Percentiles rank a stretch among this genome's conserved stretches.
These are phyloP conservation scores for Eragrostis tef DNA, from an alignment of 202 grass and related monocot genomes.

Conservation along the genomic window DNA sequence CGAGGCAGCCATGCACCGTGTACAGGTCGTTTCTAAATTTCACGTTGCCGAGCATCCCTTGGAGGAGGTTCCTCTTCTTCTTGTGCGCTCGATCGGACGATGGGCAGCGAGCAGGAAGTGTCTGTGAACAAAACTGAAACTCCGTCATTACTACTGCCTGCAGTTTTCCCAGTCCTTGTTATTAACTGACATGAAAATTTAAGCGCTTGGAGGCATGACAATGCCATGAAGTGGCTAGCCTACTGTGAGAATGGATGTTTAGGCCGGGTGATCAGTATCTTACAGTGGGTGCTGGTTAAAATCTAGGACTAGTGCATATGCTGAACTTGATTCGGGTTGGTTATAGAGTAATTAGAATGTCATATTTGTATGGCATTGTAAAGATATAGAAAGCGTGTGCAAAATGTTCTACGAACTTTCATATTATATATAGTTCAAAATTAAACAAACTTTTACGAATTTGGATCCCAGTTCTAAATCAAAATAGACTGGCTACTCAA, in stretches of 20 bases:
- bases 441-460: neutral
- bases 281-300: neutral
- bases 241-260: neutral
- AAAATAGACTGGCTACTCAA: neutral
- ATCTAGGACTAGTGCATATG: neutral
- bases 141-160: neutral
- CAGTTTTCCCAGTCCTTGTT: neutral
- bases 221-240: neutral
- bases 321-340: neutral
- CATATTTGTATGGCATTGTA: neutral
- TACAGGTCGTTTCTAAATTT: slow-evolving; percentile 49
- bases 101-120: neutral
- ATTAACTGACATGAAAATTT: neutral
- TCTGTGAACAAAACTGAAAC: neutral
- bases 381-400: neutral
- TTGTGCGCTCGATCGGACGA: neutral
- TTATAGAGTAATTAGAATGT: neutral
- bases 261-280: neutral
- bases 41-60: slow-evolving; percentile 46
- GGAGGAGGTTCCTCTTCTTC: slow-evolving; percentile 57
- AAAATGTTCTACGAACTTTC: neutral
- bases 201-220: neutral
- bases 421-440: neutral
- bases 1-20: slow-evolving; percentile 40
- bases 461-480: too few species aligned